Evolutionary conservation across 2,329 filamentous ascomycete genomes (phyloP), one percentile per base, ranked within the genome.

Genomic region (Coniochaeta pulveracea): DNA sequence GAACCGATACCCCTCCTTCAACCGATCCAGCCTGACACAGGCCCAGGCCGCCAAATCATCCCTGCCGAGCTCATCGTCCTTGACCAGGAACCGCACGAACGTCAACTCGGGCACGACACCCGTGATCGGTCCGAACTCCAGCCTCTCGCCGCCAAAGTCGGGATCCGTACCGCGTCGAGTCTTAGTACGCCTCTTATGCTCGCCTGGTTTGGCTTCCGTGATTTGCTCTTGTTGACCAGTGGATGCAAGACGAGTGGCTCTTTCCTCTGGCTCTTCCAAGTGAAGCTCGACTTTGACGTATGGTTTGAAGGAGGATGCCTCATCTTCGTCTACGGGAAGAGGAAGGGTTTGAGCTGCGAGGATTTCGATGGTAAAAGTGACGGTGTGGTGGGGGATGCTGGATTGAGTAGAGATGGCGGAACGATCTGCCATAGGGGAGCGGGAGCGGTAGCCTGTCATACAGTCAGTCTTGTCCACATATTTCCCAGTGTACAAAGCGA

Each of bases 21-120:
- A 55, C 6, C 86, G 71, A 56, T 95, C 86, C 15, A 96, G 70
- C 24, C 86, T 71, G 45, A 93, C 78, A 49, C 86, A 94, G 2
- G 83, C 77, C 91, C 91, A 96, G 3, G 81, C 85, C 9, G 85
- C 80, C 36, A 94, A 56, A 38, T 80, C 72, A 48, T 96, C 86
- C 40, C 71, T 69, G 4, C 79, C 76, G 43, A 88, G 72, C 54
- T 89, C 81, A 44, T 93, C 81, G 52, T 96, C 85, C 55, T 86
- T 81, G 43, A 96, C 67, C 46, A 93, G 85, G 63, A 96, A 84
- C 47, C 81, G 68, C 34, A 85, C 64, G 59, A 86, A 88, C 19
- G 76, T 74, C 40, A 88, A 61, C 47, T 80, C 72, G 34, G 81
- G 73, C 7, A 83, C 66, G 2, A 85, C 63, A 7, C 72, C 66